A percentile compares a stretch with the other conserved stretches of the same genome.
phyloP scores from a whole-genome alignment of 495 filamentous ascomycete genomes.

The Jackrogersella multiformis region DNA sequence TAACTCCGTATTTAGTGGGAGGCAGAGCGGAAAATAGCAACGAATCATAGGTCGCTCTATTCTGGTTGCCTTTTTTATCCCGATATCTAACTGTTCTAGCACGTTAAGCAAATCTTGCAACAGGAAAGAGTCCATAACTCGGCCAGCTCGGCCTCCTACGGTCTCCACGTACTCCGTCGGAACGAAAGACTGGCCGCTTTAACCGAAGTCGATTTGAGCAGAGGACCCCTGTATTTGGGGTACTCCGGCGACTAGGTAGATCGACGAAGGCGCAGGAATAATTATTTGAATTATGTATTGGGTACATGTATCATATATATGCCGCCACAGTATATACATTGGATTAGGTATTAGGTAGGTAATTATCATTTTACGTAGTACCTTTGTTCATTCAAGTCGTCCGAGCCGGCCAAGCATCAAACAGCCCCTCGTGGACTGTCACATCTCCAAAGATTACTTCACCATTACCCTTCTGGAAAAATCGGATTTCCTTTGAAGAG shows the following conservation, averaged over 20 bases:
- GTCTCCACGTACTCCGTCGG: background rate
- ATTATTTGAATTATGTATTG: background rate
- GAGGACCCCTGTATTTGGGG: too few relatives aligned
- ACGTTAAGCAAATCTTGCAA: too few relatives aligned
- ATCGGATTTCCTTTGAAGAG: slow-evolving; percentile 32
- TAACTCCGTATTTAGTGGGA: background rate
- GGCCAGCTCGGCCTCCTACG: background rate
- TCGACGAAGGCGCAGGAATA: background rate
- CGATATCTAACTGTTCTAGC: too few relatives aligned
- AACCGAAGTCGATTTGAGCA: background rate
- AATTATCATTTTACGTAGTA: background rate
- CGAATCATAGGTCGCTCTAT: too few relatives aligned
- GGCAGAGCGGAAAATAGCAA: too few relatives aligned
- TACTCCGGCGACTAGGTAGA: background rate
- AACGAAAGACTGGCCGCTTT: background rate
- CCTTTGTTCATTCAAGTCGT: background rate
- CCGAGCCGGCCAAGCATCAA: slow-evolving; percentile 36
- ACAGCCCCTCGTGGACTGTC: slow-evolving; percentile 34
- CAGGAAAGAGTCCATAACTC: too few relatives aligned
- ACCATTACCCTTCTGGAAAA: slow-evolving; percentile 37
- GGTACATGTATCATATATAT: background rate
- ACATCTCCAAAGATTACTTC: slow-evolving; percentile 35
- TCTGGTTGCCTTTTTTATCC: too few relatives aligned
- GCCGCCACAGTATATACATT: too few relatives aligned
- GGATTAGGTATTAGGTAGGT: slow-evolving; percentile 1